Evolutionary conservation across 2,329 filamentous ascomycete genomes (phyloP), one percentile per base, ranked within the genome.

Genomic region (Neopestalotiopsis sp.): DNA sequence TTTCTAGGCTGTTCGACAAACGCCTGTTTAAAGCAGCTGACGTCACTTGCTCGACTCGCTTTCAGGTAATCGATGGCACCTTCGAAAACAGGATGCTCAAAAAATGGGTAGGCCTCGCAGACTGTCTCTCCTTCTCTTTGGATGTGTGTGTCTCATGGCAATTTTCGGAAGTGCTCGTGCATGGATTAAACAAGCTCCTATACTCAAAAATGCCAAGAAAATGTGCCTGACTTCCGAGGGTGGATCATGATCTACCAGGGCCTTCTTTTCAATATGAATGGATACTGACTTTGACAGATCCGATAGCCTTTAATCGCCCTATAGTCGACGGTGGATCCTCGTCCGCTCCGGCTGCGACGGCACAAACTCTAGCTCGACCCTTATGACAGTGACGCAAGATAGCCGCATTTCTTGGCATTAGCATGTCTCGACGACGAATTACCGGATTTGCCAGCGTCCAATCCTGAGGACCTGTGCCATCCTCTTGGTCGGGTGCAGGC

Each of bases 371-470:
- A 58, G 56, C 34, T 61, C 14, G 65, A 64, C n/a, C n/a, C 3
- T 28, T n/a, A 66, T 53, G 32, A 40, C 24, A 62, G 67, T 69
- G 67, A 69, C 67, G 67, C 64, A 66, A 28, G 30, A 42, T 58
- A 69, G 63, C 67, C 67, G 56, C 63, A 74, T 74, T 73, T 73
- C 66, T 71, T 69, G 65, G 61, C 68, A 67, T 68, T 66, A 70
- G 67, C 70, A 70, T 73, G 72, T 71, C 73, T 72, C 71, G 67
- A 73, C 69, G 62, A 68, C 70, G 58, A 56, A 57, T 53, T 49
- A 45, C 42, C 17, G 49, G 45, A 66, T 58, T 56, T 56, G 38
- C 45, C 24, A 28, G 24, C 24, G 24, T 28, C 24, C 24, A 28
- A 28, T 28, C 24, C 24, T 28, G 24, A 28, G 24, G 24, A 28